These are phyloP conservation scores for Akanthomyces muscarius DNA, from an alignment of 2,329 filamentous ascomycete genomes.

Conservation along the genomic window DNA sequence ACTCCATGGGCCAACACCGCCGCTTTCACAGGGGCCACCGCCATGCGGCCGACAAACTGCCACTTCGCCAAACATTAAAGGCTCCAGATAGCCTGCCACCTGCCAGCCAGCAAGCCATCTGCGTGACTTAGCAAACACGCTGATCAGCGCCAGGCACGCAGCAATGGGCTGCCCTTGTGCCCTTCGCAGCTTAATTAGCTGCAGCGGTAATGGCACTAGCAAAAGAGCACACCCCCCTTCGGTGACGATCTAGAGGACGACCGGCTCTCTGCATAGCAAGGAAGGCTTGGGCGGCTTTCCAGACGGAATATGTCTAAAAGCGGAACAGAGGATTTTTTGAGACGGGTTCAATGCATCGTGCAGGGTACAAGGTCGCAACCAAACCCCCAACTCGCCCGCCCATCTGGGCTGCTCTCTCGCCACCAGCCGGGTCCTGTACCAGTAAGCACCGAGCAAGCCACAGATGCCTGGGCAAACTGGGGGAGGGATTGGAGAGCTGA, in stretches of 20 bases:
- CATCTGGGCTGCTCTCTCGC: not conserved
- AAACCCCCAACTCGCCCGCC: not conserved
- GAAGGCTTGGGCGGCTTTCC: not conserved
- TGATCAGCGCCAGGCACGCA: conserved; percentile 9
- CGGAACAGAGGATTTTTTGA: not conserved
- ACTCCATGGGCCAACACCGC: not conserved
- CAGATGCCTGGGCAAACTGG: not conserved
- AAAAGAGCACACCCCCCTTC: not conserved
- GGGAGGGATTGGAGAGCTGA: not conserved
- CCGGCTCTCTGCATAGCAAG: not conserved
- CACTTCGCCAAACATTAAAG: not conserved
- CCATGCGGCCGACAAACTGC: not conserved
- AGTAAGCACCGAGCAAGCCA: not conserved
- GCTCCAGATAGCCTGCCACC: not conserved
- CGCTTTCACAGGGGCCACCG: not conserved
- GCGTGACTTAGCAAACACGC: not conserved
- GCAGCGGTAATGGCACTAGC: not conserved
- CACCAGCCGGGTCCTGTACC: not conserved
- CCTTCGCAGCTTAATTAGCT: not conserved
- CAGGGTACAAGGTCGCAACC: not conserved
- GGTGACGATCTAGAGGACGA: conserved; percentile 7
- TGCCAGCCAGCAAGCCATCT: not conserved
- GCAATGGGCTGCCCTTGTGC: not conserved
- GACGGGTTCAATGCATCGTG: not conserved
- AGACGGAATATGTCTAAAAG: conserved; percentile 3